phyloP scores from a whole-genome alignment of 2,329 filamentous ascomycete species.

The Trichoderma pleuroti region DNA sequence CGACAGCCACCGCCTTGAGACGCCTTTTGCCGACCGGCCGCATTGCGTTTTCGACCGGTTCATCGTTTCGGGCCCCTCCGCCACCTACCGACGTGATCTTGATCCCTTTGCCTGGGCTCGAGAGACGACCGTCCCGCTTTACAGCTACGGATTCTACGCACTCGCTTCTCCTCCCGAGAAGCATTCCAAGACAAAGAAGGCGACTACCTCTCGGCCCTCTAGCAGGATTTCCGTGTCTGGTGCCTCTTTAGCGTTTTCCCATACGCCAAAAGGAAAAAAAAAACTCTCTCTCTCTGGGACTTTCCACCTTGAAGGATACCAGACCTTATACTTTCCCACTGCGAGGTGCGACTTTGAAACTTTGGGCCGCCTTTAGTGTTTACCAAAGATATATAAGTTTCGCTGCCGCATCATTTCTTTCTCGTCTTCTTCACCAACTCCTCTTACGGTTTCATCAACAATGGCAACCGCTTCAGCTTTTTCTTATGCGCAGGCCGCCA shows the following conservation, averaged over 20 bases:
- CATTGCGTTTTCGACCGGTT: conserved; percentile 6
- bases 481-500: conserved; percentile 94
- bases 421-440: conserved; percentile 19
- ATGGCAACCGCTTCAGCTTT: conserved; percentile 64
- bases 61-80: conserved; percentile 10
- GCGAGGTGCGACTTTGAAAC: conserved; percentile 22
- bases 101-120: conserved; percentile 17
- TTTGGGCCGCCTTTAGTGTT: conserved; percentile 19
- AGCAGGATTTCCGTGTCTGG: background rate
- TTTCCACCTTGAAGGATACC: background rate
- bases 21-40: conserved; percentile 14
- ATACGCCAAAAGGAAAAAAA: background rate
- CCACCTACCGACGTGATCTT: conserved; percentile 21
- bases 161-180: background rate
- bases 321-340: conserved; percentile 19
- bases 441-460: conserved; percentile 23
- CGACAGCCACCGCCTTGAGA: conserved; percentile 16
- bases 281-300: background rate
- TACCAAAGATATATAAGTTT: conserved; percentile 22
- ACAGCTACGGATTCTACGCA: conserved; percentile 13
- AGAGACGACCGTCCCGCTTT: conserved; percentile 20
- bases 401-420: conserved; percentile 27
- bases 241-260: background rate
- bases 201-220: background rate
- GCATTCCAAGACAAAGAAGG: background rate